Evolutionary conservation across 306 rosid species (phyloP).

Genomic region (Cyclanthera cordifolia): DNA sequence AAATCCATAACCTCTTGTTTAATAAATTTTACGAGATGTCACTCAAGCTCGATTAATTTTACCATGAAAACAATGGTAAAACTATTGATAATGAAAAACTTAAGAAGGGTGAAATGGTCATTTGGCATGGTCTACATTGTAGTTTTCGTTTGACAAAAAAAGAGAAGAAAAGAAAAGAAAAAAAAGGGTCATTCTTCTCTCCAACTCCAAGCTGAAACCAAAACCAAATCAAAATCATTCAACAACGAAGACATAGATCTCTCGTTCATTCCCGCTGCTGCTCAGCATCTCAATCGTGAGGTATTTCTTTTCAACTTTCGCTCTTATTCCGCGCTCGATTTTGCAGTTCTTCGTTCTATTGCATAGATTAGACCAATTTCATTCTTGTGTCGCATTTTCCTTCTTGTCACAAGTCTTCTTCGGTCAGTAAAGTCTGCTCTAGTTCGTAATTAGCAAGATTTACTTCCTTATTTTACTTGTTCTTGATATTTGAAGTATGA

Average conservation of each 20-base stretch:
- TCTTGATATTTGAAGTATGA: background rate
- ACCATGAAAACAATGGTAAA: no score
- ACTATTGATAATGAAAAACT: no score
- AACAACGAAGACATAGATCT: background rate
- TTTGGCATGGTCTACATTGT: conserved; percentile 1
- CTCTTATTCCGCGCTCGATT: background rate
- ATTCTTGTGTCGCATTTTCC: background rate
- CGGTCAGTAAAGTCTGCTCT: background rate
- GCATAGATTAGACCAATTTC: background rate
- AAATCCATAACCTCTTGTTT: no score
- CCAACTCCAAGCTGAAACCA: background rate
- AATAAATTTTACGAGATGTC: no score
- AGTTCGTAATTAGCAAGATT: background rate
- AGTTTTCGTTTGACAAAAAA: conserved; percentile 5
- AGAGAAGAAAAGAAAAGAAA: no score
- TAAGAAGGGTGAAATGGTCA: conserved; percentile 6
- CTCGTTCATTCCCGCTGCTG: background rate
- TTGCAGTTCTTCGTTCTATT: background rate
- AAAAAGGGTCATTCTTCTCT: background rate
- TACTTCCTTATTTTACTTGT: background rate
- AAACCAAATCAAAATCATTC: conserved; percentile 16
- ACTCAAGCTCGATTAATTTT: no score
- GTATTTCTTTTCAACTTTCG: conserved; percentile 1
- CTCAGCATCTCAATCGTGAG: background rate
- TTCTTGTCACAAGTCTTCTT: background rate